Evolutionary conservation across 148 eudicot genomes (phyloP).

Genomic region (Gaultheria prostrata): DNA sequence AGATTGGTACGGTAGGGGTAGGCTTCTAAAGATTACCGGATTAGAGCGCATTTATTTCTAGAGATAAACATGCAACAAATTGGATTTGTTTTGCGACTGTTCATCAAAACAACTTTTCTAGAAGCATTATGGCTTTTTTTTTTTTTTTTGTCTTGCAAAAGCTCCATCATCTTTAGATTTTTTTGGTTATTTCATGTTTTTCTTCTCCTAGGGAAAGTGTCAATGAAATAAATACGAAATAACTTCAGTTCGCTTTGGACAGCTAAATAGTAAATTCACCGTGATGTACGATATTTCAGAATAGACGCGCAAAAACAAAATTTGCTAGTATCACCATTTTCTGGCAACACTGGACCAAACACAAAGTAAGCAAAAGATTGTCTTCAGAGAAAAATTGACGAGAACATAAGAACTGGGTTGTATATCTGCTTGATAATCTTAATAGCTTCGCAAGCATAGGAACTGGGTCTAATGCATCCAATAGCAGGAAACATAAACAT

Average conservation of each 20-base stretch:
- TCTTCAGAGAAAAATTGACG: neutral
- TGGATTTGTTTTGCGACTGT: neutral
- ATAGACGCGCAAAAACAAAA: neutral
- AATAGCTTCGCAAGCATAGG: neutral
- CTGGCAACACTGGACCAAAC: neutral
- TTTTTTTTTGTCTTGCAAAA: too few relatives aligned
- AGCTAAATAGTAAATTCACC: neutral
- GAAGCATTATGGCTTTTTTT: neutral
- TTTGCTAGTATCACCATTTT: neutral
- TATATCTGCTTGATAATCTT: neutral
- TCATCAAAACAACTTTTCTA: neutral
- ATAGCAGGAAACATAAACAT: neutral
- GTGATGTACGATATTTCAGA: neutral
- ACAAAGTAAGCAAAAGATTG: neutral
- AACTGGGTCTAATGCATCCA: neutral
- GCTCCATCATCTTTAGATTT: neutral
- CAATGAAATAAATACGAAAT: neutral
- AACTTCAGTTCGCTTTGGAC: neutral
- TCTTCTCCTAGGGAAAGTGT: neutral
- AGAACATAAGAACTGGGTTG: neutral
- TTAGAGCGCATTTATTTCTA: neutral
- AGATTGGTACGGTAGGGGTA: neutral
- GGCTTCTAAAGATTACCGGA: neutral
- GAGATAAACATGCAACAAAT: neutral
- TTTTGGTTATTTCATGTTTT: neutral